Evolutionary conservation across 2,329 filamentous ascomycete species (phyloP).

Genomic region (Xylaria sp.): DNA sequence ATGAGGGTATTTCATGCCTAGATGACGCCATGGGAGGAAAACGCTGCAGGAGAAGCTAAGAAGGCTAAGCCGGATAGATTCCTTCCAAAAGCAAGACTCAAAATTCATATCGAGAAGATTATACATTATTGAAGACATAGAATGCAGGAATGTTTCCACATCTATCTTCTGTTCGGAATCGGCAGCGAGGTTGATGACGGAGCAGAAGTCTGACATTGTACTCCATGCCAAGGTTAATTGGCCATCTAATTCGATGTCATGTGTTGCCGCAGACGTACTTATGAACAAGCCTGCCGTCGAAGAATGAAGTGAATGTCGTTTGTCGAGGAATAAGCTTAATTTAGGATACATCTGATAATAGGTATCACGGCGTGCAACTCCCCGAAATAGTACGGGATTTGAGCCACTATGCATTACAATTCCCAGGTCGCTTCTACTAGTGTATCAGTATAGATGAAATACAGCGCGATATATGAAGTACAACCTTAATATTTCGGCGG

Average conservation of each 20-base stretch:
- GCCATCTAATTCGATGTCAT: slow-evolving; percentile 27
- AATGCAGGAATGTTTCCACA: slow-evolving; percentile 39
- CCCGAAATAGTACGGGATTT: background rate
- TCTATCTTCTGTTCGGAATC: slow-evolving; percentile 37
- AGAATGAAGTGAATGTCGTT: background rate
- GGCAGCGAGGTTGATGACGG: slow-evolving; percentile 45
- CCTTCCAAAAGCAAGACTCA: slow-evolving; percentile 45
- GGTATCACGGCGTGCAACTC: background rate
- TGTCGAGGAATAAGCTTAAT: slow-evolving; percentile 5
- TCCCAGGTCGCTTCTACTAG: slow-evolving; percentile 15
- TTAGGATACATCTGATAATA: slow-evolving; percentile 11
- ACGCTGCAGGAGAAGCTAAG: slow-evolving; percentile 53
- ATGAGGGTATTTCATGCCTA: slow-evolving; percentile 40
- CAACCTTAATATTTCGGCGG: slow-evolving; percentile 49
- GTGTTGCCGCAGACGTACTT: background rate
- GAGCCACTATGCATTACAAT: slow-evolving; percentile 4
- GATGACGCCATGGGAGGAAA: slow-evolving; percentile 55
- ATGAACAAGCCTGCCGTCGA: background rate
- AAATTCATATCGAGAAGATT: slow-evolving; percentile 53
- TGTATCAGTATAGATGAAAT: background rate
- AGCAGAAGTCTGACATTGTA: slow-evolving; percentile 44
- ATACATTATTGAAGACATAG: slow-evolving; percentile 56
- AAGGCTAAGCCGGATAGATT: slow-evolving; percentile 54
- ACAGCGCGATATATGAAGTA: background rate
- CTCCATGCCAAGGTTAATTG: slow-evolving; percentile 42